Percentiles rank a stretch among this genome's conserved stretches.
These are phyloP conservation scores for Kuraishia ogatae DNA, from an alignment of 805 yeast genomes.

Conservation along the genomic window DNA sequence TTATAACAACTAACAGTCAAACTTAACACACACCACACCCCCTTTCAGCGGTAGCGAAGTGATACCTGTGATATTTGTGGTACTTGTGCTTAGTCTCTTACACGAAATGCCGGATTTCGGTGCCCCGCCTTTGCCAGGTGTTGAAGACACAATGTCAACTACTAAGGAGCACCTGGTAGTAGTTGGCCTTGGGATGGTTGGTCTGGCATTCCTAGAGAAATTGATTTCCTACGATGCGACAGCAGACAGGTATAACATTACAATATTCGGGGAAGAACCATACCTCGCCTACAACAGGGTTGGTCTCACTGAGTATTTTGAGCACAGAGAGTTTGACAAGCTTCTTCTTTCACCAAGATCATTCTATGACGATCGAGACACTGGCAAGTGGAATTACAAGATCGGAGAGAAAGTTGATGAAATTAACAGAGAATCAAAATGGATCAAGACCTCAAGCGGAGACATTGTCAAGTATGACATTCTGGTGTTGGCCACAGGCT, in stretches of 20 bases:
- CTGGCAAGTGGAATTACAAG: conserved; percentile 16
- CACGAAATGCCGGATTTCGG: conserved; percentile 1
- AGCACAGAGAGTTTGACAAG: conserved; percentile 17
- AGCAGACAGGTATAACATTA: conserved; percentile 16
- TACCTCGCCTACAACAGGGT: conserved; percentile 28
- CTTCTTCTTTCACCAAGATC: conserved; percentile 17
- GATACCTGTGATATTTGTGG: too few species aligned
- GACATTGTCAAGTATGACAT: conserved; percentile 14
- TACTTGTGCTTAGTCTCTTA: too few species aligned
- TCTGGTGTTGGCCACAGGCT: conserved; percentile 24
- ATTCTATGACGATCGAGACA: conserved; percentile 15
- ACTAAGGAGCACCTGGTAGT: conserved; percentile 17
- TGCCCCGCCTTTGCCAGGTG: conserved; percentile 2
- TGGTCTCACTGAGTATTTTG: conserved; percentile 23
- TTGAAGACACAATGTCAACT: background rate
- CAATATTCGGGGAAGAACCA: conserved; percentile 26
- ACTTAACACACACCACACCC: too few species aligned
- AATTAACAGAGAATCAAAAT: conserved; percentile 10
- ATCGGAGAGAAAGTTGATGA: conserved; percentile 13
- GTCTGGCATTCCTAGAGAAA: conserved; percentile 24
- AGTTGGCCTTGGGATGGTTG: conserved; percentile 30
- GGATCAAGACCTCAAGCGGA: conserved; percentile 10
- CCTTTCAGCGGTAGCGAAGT: too few species aligned
- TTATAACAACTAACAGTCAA: too few species aligned
- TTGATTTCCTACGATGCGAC: conserved; percentile 22